Evolutionary conservation across 305 asterid genomes (phyloP).

Genomic region (Petunia hybrid): DNA sequence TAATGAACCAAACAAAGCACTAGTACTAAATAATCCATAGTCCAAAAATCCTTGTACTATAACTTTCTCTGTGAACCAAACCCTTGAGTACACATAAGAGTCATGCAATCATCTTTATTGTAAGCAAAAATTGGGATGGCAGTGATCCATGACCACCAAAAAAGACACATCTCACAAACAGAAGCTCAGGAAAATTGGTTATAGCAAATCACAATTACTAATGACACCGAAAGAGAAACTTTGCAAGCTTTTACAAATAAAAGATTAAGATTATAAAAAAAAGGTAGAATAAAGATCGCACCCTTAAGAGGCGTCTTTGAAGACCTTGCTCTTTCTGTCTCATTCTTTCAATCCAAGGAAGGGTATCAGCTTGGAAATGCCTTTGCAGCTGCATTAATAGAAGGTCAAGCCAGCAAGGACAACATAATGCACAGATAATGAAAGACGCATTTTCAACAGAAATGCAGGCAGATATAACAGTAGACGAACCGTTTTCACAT

Average conservation of each 20-base stretch:
- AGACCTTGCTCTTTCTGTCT: conserved; percentile 93
- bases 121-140: background rate
- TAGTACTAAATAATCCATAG: no score
- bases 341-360: conserved; percentile 91
- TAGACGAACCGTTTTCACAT: conserved; percentile 80
- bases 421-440: background rate
- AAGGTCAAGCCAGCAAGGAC: conserved; percentile 24
- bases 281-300: conserved; percentile 37
- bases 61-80: no score
- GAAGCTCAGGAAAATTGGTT: conserved; percentile 27
- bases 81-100: background rate
- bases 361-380: conserved; percentile 89
- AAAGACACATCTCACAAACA: background rate
- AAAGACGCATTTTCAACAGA: background rate
- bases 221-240: conserved; percentile 2
- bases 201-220: background rate
- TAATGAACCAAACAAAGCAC: no score
- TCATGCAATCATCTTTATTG: background rate
- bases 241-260: background rate
- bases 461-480: conserved; percentile 25
- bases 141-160: conserved; percentile 18
- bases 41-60: no score
- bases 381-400: conserved; percentile 77
- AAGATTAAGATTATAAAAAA: conserved; percentile 23
- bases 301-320: conserved; percentile 93